These are phyloP conservation scores for Verticillium klebahnii DNA, from an alignment of 2,329 filamentous ascomycete genomes.

Conservation along the genomic window DNA sequence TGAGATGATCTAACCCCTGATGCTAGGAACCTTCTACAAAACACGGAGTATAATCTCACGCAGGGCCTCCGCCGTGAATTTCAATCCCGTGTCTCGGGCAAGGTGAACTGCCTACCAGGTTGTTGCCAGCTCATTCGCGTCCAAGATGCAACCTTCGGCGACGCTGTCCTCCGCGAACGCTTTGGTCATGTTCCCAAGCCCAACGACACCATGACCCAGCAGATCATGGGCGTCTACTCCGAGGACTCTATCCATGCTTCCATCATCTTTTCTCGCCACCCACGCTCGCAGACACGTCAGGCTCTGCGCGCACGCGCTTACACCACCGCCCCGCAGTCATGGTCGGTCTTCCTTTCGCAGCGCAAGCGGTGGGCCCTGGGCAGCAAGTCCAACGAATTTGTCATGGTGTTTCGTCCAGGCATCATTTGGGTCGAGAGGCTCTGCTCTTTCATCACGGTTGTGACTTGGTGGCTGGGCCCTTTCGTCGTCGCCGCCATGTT, in stretches of 20 bases:
- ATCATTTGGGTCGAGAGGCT: constrained; percentile 37
- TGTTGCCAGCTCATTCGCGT: constrained; percentile 46
- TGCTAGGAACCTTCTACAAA: constrained; percentile 34
- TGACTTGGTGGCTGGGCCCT: constrained; percentile 40
- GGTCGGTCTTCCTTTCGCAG: constrained; percentile 43
- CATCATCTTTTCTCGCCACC: constrained; percentile 41
- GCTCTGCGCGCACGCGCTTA: constrained; percentile 40
- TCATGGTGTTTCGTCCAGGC: constrained; percentile 39
- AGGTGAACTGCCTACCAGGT: constrained; percentile 43
- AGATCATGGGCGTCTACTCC: constrained; percentile 43
- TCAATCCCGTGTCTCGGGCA: constrained; percentile 42
- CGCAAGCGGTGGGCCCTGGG: constrained; percentile 44
- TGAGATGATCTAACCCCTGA: constrained; percentile 3
- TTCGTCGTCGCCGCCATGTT: constrained; percentile 37
- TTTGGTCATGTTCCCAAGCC: constrained; percentile 44
- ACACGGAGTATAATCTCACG: constrained; percentile 41
- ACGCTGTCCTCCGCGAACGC: constrained; percentile 36
- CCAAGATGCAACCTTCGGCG: constrained; percentile 43
- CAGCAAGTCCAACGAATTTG: constrained; percentile 43
- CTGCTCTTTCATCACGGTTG: constrained; percentile 38
- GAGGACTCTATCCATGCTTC: constrained; percentile 46
- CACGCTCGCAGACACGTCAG: constrained; percentile 39
- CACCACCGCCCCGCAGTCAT: constrained; percentile 38
- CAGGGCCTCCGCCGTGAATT: constrained; percentile 43
- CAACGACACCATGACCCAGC: constrained; percentile 41